Evolutionary conservation across 2,329 filamentous ascomycete genomes (phyloP), one percentile per base, ranked within the genome.

Genomic region (Lachnum nothofagi): DNA sequence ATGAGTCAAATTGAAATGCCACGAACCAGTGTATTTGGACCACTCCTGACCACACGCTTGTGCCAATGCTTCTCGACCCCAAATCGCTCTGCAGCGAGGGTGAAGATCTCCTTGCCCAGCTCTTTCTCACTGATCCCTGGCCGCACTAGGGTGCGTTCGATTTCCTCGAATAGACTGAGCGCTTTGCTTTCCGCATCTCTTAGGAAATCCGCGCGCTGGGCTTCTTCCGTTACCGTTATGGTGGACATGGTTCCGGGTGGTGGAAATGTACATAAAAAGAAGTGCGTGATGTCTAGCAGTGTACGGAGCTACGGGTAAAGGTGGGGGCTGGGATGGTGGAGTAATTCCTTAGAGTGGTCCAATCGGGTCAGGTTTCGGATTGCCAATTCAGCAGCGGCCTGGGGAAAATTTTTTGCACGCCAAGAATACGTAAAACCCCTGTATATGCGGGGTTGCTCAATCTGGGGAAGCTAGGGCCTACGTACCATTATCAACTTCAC

Each of bases 11-110:
- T n/a, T n/a, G n/a, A n/a, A n/a, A n/a, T n/a, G n/a, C n/a, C n/a
- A n/a, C n/a, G n/a, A n/a, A n/a, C n/a, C 3, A 77, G 54, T 0
- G 74, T 77, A 58, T 78, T 75, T 4, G 71, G 70, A 0, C 74
- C 75, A 52, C 71, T 74, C 6, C 75, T 65, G 27, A 77, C 66
- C 1, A 77, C 68, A 4, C 73, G 69, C 56, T 77, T 78, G 61
- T 78, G 75, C 75, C 75, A 78, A 51, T 77, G 72, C 2, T 71
- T 76, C 14, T 64, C 60, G 9, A 78, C 66, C 14, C 65, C 67
- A 59, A 74, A 65, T n/a, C 68, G 68, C 29, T 69, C 60, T 7
- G 62, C 53, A 33, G 70, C 72, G 0, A 75, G 66, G 29, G 68
- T 62, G 56, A 75, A 68, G 46, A 77, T 76, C 54, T 74, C 67